Evolutionary conservation across 352 stramenopile genomes (phyloP), one percentile per base, ranked within the genome.

Genomic region (Phytophthora litchii): DNA sequence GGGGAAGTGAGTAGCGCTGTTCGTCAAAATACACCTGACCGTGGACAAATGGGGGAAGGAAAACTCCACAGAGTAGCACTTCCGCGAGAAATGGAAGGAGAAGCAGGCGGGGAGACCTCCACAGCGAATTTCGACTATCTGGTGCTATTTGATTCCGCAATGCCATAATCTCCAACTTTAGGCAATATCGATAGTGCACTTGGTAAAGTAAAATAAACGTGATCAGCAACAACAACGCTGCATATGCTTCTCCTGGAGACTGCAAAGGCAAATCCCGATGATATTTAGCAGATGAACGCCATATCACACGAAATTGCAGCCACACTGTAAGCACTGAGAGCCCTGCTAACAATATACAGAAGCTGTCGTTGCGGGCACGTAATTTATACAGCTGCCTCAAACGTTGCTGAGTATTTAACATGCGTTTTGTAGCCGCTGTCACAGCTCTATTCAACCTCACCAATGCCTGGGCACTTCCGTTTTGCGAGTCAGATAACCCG

Each of bases 301-400:
- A 89, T 40, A 89, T 85, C 4, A 70, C 76, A 14, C 78, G 78
- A 13, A 87, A 74, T 45, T 89, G 80, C 17, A 86, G 52, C 23
- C 84, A 70, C 4, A 83, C 80, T 5, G 62, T 56, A 12, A 67
- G 11, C 1, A 84, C 67, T 0, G 78, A 88, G 1, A 85, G 42
- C 11, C 37, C 44, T 10, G 73, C 67, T 20, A 85, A 53, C 6
- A 37, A 29, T 34, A 70, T 72, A 21, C 73, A 81, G 46, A 65
- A 66, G n/a, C 43, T 68, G 60, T 81, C 76, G 13, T 47, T 74
- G 17, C 38, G 48, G 34, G 61, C 44, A 5, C 74, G 64, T 27
- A 76, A 27, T 21, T 75, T 68, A 41, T 78, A 78, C 44, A 83
- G 29, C n/a, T 17, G 49, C 8, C 59, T 47, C 17, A 80, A 52